Base-by-base conservation (phyloP, 2,329 filamentous ascomycete genomes). In the Lomentospora prolificans region DNA sequence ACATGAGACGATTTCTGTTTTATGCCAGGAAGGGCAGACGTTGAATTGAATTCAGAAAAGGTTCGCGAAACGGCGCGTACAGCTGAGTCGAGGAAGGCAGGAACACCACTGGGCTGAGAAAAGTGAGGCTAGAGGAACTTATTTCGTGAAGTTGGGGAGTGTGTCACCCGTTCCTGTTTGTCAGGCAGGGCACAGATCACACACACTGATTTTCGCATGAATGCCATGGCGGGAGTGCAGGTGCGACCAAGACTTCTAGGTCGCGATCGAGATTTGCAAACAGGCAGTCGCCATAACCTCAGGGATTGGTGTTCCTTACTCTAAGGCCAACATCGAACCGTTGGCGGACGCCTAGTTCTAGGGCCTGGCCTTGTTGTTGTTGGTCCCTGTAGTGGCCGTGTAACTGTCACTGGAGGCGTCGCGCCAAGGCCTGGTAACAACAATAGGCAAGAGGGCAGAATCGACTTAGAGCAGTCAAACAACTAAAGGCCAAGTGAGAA, bases 261-360 rank as follows among this genome's bases (percentile, higher is more conserved):
- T 46, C 41, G 19, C 41, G 33, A 39, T 17, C 33, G 17, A 17
- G n/a, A 7, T 46, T 46, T 46, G 6, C 9, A 3, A 46, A 9
- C 9, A 46, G 41, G 19, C n/a, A 46, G 10, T 46, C 41, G 41
- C 41, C n/a, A 25, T 46, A 24, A 22, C 9, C 10, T 10, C 9
- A 10, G 19, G 12, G 22, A 19, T 46, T 9, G 41, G 33, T 51
- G 27, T 48, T 44, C 61, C 65, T 63, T 62, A 68, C 64, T 66
- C 64, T 60, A 66, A 59, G 17, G 59, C 58, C 53, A 67, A 62
- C 65, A 66, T 65, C 57, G 57, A 28, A 17, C 28, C 27, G 41
- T 46, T 46, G 41, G 9, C 9, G 19, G 9, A 19, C n/a, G 41
- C 41, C 3, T 39, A 17, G 33, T 5, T 39, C 17, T 12, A 24